Base-by-base conservation (phyloP, 2,329 filamentous ascomycete genomes). In the Xylariaceae sp. region DNA sequence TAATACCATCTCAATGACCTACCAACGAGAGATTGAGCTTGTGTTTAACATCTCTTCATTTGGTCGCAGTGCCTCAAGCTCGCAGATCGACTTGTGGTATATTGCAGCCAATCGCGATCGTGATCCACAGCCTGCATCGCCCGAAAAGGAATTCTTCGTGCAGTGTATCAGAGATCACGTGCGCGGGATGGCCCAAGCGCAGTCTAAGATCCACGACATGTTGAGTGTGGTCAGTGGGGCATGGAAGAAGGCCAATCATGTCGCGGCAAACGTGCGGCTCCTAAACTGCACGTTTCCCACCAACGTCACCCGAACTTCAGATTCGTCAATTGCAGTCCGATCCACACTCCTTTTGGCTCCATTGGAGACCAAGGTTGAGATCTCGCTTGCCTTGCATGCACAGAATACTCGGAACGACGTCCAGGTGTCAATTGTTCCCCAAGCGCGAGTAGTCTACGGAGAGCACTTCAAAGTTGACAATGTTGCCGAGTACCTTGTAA, bases 381-480 rank as follows among this genome's bases (percentile, higher is more conserved):
- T 88, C 1, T 72, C 69, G 0, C 76, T 93, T 51, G 77, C 78
- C 13, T 70, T 93, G 20, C 74, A 72, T 0, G 74, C 79, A 2
- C 70, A 72, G 8, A 75, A 72, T 42, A 73, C 72, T 0, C 72
- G 73, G 1, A 74, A 76, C n/a, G 77, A 79, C 3, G 72, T 87
- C 9, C 77, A 82, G 1, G 77, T 90, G 29, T 69, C 71, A 11
- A 73, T 88, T 20, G 73, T 72, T 5, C 77, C 80, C 1, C 75
- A 74, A 18, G 88, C 85, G 0, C 78, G 76, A 46, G 83, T 92
- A 1, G 76, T 91, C 2, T 94, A 94, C 67, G 90, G 90, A 0
- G 89, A 93, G 72, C 79, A 82, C 55, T 92, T 92, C 69, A 89
- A 91, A 59, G 83, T 85, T 59, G 81, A 77, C 43, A 92, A 90